Evolutionary conservation across 202 grass and related monocot species (phyloP), one percentile per base, ranked within the genome.

Genomic region (Setaria viridis): DNA sequence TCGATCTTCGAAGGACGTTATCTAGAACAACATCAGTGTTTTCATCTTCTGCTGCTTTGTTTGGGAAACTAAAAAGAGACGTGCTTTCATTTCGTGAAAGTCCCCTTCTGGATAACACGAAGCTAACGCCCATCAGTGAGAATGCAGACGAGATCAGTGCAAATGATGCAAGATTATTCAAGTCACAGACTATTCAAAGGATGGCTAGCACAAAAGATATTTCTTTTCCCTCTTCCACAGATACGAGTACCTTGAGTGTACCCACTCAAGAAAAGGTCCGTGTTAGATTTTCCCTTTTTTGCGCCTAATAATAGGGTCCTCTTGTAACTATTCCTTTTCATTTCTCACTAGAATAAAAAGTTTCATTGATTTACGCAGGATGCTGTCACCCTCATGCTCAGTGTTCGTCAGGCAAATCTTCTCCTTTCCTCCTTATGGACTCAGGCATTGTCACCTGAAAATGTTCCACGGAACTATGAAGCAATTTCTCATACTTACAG

Each of bases 11-110:
- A 39, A 87, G 93, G 67, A 95, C 96, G 17, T 89, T 99, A 70
- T 94, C 93, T 41, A 88, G 93, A 73, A 91, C 90, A 67, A 89
- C 93, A 25, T 99, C 96, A 41, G 96, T 99, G 25, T 99, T 99
- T 88, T 95, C 96, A 76, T 99, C 96, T 82, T 99, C 96, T 20
- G 91, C 96, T 88, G 93, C 96, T 88, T 71, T 99, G 76, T 99
- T 99, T 87, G 91, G 93, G 75, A 99, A 99, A 82, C 75, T 99
- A 79, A 91, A 91, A 89, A 94, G 90, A 90, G 91, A 94, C 0
- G 66, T 91, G 86, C 77, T 91, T 76, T 94, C 93, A 60, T 92
- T 92, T 77, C 84, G 60, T 37, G 90, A 89, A 85, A 92, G 72
- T 89, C 71, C 56, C 49, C 77, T 5, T 47, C 62, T 62, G 78